A percentile compares a stretch with the other conserved stretches of the same genome.
Evolutionary conservation across 164 flowering plant species (phyloP).

Genomic region (Umbilicus rupestris): DNA sequence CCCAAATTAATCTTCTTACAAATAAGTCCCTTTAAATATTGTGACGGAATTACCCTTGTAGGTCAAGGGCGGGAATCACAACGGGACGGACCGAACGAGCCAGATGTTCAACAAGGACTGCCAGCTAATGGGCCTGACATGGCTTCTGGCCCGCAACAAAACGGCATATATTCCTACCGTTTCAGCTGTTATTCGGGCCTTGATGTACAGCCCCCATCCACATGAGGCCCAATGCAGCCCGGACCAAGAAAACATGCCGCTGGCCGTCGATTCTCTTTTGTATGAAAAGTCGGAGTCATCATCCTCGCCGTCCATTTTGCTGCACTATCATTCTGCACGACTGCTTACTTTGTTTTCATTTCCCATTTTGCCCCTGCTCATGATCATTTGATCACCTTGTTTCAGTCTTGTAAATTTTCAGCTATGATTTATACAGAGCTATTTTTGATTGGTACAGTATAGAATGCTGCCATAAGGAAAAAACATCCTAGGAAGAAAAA

Average conservation of each 20-base stretch:
- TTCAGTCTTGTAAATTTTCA: too few relatives aligned
- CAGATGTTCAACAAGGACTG: conserved; percentile 82
- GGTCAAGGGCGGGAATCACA: conserved; percentile 43
- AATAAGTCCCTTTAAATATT: not conserved
- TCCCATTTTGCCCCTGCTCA: conserved; percentile 37
- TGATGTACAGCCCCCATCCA: conserved; percentile 87
- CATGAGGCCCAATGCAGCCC: conserved; percentile 79
- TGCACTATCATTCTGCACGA: not conserved
- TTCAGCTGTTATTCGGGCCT: conserved; percentile 86
- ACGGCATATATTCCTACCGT: conserved; percentile 92
- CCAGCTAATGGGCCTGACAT: conserved; percentile 93
- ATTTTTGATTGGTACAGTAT: too few relatives aligned
- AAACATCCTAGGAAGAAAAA: too few relatives aligned
- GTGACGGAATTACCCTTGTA: conserved; percentile 19
- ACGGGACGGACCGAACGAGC: conserved; percentile 51
- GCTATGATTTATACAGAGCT: too few relatives aligned
- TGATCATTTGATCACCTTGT: not conserved
- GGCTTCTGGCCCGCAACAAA: conserved; percentile 88
- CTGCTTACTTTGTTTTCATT: conserved; percentile 8
- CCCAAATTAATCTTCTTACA: not conserved
- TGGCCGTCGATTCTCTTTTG: conserved; percentile 95
- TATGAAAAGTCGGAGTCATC: conserved; percentile 41
- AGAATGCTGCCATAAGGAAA: too few relatives aligned
- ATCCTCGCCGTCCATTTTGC: conserved; percentile 17
- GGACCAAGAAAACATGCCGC: conserved; percentile 98